phyloP scores from a whole-genome alignment of 2,329 filamentous ascomycete species.

The Scolecobasidium constrictum region DNA sequence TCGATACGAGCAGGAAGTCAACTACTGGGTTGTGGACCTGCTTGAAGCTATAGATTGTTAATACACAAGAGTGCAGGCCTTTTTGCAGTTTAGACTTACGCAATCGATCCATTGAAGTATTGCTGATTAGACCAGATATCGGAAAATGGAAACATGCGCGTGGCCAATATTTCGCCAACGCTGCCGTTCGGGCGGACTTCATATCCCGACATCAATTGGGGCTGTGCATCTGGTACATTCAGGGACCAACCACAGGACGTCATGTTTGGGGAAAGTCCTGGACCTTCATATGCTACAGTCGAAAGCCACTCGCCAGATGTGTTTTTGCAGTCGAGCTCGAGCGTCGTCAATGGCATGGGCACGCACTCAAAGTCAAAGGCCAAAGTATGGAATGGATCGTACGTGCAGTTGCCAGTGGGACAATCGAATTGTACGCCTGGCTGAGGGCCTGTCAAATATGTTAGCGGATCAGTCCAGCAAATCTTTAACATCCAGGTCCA shows the following conservation, averaged over 20 bases:
- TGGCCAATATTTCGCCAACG: slow-evolving; percentile 1
- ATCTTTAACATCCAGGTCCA: too few relatives aligned
- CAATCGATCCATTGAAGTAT: slow-evolving; percentile 8
- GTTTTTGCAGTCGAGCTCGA: slow-evolving; percentile 3
- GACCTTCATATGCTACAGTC: neutral
- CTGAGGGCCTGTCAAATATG: too few relatives aligned
- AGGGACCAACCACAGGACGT: slow-evolving; percentile 9
- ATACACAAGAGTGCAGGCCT: too few relatives aligned
- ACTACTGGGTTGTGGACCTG: slow-evolving; percentile 2
- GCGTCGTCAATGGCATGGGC: neutral
- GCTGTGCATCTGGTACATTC: slow-evolving; percentile 6
- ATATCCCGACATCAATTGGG: slow-evolving; percentile 9
- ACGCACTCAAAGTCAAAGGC: slow-evolving; percentile 8
- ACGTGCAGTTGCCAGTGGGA: slow-evolving; percentile 10
- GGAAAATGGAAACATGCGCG: slow-evolving; percentile 1
- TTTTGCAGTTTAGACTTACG: too few relatives aligned
- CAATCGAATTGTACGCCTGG: slow-evolving; percentile 4
- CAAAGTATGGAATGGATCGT: slow-evolving; percentile 7
- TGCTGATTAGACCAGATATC: neutral
- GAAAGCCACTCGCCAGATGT: slow-evolving; percentile 7
- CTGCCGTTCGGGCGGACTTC: neutral
- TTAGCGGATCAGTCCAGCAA: too few relatives aligned
- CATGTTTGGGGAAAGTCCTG: slow-evolving; percentile 1
- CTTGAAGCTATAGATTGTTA: too few relatives aligned
- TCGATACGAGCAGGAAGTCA: slow-evolving; percentile 6